Percentiles rank a stretch among this genome's conserved stretches.
Evolutionary conservation across 805 yeast genomes (phyloP).

Genomic region (Sporopachydermia quercuum): DNA sequence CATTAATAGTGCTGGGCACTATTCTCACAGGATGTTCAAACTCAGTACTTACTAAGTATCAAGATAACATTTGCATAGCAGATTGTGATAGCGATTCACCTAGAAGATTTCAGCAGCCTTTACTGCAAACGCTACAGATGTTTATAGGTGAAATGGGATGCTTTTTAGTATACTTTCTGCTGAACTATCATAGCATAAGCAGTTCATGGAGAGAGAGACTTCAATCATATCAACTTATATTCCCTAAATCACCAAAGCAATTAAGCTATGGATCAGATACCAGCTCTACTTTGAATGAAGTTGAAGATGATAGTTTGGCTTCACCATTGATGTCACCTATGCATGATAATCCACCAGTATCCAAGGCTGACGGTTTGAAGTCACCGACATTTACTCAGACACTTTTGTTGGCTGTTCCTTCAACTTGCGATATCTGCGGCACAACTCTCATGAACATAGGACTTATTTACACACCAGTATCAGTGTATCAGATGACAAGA

Average conservation of each 20-base stretch:
- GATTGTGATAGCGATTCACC: conserved; percentile 33
- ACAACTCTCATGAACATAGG: conserved; percentile 73
- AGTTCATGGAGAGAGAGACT: neutral
- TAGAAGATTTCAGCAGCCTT: conserved; percentile 59
- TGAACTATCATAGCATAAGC: conserved; percentile 9
- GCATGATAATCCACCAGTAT: neutral
- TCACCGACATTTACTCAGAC: conserved; percentile 6
- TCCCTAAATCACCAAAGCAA: neutral
- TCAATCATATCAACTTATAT: neutral
- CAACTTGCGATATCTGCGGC: conserved; percentile 55
- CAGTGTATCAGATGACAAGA: conserved; percentile 75
- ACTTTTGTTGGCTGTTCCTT: conserved; percentile 38
- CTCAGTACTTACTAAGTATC: conserved; percentile 60
- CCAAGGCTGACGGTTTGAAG: neutral
- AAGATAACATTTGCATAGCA: conserved; percentile 58
- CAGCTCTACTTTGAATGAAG: no score
- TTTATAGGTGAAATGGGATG: conserved; percentile 54
- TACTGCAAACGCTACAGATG: conserved; percentile 69
- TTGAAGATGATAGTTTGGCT: conserved; percentile 3
- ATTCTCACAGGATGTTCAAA: conserved; percentile 57
- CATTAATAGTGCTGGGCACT: conserved; percentile 31
- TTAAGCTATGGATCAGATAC: neutral
- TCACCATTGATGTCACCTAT: neutral
- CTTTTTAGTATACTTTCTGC: conserved; percentile 24
- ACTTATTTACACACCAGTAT: conserved; percentile 57